Evolutionary conservation across 2,329 filamentous ascomycete species (phyloP), one percentile per base, ranked within the genome.

Genomic region (Pestalotiopsis sp.): DNA sequence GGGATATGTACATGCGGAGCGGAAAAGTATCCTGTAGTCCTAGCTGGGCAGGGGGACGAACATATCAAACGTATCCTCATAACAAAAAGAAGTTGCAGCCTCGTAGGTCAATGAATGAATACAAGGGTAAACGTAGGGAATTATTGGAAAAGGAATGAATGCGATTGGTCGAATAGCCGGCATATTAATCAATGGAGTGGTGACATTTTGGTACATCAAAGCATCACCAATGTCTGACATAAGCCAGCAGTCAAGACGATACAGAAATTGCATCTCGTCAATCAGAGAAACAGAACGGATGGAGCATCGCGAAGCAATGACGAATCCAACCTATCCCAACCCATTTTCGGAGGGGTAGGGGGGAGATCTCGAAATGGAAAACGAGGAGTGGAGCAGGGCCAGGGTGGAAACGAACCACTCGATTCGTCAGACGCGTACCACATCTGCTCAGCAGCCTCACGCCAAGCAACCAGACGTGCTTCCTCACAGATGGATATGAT

Each of bases 61-160:
- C 17, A 52, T 17, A n/a, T 52, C 17, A 52, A 12, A 49, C 4
- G n/a, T 49, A 49, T n/a, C 41, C 4, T 49, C n/a, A 49, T 13
- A 49, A 49, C 13, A 13, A 49, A n/a, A 52, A 52, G 17, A 52
- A 52, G 17, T 52, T 20, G 45, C 20, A 52, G 17, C 31, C 31
- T 36, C 31, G 31, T 36, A 36, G 31, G 31, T 36, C 31, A 36
- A 13, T 9, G 23, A 23, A 12, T n/a, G 58, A 39, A 20, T n/a
- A 62, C n/a, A 38, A n/a, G 59, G 25, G n/a, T 36, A 62, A 13
- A 36, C 36, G 13, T 39, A 36, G n/a, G 20, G 31, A 39, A 62
- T 36, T 61, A 62, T 62, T 62, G 31, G 36, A 27, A 62, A 62
- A 62, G 59, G 59, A 62, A 62, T 36, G 25, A 62, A 36, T 62